Percentiles rank a stretch among this genome's conserved stretches.
Conservation (phyloP, 1,284 basidiomycete species). For the Naganishia sp. region DNA sequence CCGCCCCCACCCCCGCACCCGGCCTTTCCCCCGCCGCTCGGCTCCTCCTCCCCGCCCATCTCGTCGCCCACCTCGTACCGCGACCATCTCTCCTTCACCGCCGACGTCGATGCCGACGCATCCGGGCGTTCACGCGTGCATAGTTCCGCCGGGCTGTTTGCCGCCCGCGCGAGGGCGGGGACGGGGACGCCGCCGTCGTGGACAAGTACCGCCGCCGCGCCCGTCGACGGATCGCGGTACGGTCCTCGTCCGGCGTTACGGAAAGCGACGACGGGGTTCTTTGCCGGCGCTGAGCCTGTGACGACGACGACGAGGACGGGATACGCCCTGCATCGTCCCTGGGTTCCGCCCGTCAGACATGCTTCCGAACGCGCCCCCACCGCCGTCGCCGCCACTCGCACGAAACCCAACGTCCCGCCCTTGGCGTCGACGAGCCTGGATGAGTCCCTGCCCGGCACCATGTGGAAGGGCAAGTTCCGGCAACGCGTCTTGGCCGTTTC, state of each 20-base stretch:
- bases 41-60: slow-evolving; percentile 24
- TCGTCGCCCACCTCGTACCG: slow-evolving; percentile 24
- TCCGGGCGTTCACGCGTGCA: background rate
- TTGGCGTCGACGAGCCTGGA: background rate
- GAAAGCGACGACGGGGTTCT: slow-evolving; percentile 6
- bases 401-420: background rate
- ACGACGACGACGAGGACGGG: slow-evolving; percentile 2
- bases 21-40: slow-evolving; percentile 24
- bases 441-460: slow-evolving; percentile 19
- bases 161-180: background rate
- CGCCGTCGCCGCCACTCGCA: background rate
- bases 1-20: background rate
- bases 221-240: slow-evolving; percentile 3
- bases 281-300: background rate
- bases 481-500: slow-evolving; percentile 20
- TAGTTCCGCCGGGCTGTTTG: slow-evolving; percentile 1
- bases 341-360: background rate
- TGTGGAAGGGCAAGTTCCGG: slow-evolving; percentile 33
- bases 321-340: slow-evolving; percentile 5
- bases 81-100: slow-evolving; percentile 10
- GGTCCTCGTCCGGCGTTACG: slow-evolving; percentile 7
- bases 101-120: no score
- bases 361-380: background rate
- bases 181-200: background rate
- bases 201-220: background rate